phyloP scores from a whole-genome alignment of 164 flowering plant species.

The Umbilicus rupestris region DNA sequence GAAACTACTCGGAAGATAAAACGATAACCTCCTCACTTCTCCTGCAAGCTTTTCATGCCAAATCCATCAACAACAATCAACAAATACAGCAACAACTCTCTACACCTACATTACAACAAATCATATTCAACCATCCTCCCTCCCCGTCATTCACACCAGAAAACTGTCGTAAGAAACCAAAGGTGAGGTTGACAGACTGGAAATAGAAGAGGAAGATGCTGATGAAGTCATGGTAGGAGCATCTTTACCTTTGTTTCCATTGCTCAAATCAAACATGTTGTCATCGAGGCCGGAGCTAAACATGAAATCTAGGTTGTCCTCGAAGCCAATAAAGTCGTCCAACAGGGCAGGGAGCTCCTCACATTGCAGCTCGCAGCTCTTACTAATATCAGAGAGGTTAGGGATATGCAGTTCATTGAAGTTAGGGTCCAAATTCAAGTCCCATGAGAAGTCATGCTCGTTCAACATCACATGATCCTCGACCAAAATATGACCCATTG shows the following conservation, averaged over 20 bases:
- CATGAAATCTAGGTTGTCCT: constrained; percentile 8
- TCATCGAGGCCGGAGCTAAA: background rate
- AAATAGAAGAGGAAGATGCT: background rate
- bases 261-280: no score
- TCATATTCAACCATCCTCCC: background rate
- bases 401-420: background rate
- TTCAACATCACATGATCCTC: no score
- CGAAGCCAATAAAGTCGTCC: constrained; percentile 1
- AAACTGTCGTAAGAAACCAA: background rate
- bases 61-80: constrained; percentile 4
- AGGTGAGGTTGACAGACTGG: background rate
- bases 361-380: background rate
- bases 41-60: no score
- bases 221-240: no score
- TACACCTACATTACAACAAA: no score
- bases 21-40: no score
- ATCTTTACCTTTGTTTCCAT: no score
- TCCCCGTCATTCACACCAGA: background rate
- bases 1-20: no score
- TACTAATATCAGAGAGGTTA: background rate
- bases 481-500: background rate
- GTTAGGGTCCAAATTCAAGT: no score
- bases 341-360: constrained; percentile 2
- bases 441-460: constrained; percentile 5
- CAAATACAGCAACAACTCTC: background rate